These are phyloP conservation scores for Ulvella scutata DNA, from an alignment of 139 green algal species.

Conservation along the genomic window DNA sequence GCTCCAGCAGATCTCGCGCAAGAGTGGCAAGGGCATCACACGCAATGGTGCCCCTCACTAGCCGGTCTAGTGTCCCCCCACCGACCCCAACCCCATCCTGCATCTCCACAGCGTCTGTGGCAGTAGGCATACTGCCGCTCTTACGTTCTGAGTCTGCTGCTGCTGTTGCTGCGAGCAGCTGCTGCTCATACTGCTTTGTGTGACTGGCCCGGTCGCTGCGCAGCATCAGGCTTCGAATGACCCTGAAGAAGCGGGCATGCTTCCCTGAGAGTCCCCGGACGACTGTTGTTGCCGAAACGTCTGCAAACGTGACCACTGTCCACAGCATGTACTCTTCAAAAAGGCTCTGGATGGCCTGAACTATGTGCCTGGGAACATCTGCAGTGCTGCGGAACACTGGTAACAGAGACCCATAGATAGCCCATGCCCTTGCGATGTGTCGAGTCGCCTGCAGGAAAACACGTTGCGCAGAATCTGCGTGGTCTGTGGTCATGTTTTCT, in stretches of 20 bases:
- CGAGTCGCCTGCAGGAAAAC: not conserved
- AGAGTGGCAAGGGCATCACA: not conserved
- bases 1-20: not conserved
- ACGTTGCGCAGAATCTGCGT: not conserved
- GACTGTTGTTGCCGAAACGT: not conserved
- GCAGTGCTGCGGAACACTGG: not conserved
- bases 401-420: not conserved
- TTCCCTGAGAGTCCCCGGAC: not conserved
- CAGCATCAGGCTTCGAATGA: not conserved
- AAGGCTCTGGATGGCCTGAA: not conserved
- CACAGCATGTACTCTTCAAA: conserved; percentile 1
- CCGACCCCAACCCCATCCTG: not conserved
- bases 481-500: too few relatives aligned
- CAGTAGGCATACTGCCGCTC: not conserved
- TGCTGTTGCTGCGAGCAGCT: not conserved
- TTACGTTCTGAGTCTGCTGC: not conserved
- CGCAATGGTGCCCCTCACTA: not conserved
- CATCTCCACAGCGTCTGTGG: not conserved
- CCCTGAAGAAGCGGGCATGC: not conserved
- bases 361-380: not conserved
- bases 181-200: not conserved
- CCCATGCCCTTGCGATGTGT: not conserved
- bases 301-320: not conserved
- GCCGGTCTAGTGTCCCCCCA: not conserved
- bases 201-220: not conserved